Evolutionary conservation across 306 rosid genomes (phyloP).

Genomic region (Quercus variabilis): DNA sequence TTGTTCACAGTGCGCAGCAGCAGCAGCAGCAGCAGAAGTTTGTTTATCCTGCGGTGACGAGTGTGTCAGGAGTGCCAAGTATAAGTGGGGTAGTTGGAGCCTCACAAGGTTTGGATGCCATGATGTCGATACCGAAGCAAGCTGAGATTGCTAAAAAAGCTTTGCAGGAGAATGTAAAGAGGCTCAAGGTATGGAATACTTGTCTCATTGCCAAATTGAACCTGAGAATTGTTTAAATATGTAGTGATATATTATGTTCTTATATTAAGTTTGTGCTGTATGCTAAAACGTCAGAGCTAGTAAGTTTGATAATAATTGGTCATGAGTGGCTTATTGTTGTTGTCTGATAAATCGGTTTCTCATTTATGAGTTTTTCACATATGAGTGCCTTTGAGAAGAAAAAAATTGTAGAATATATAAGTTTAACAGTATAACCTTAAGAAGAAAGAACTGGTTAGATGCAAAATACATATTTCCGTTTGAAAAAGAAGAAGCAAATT

Average conservation of each 20-base stretch:
- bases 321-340: no score
- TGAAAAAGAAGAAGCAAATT: no score
- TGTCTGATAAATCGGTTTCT: not conserved
- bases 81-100: constrained; percentile 56
- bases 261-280: not conserved
- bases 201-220: not conserved
- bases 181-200: constrained; percentile 63
- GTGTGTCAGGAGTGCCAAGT: constrained; percentile 35
- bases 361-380: not conserved
- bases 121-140: constrained; percentile 60
- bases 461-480: no score
- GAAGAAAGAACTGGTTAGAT: not conserved
- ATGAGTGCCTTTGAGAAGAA: not conserved
- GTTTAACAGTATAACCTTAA: not conserved
- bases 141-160: constrained; percentile 68
- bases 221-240: not conserved
- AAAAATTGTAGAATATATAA: not conserved
- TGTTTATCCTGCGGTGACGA: constrained; percentile 40
- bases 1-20: constrained; percentile 51
- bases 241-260: not conserved
- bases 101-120: constrained; percentile 41
- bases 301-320: not conserved
- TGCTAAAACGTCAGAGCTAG: not conserved
- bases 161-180: constrained; percentile 57
- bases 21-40: constrained; percentile 50